These are phyloP conservation scores for Pichia heedii DNA, from an alignment of 805 yeast genomes.

Conservation along the genomic window DNA sequence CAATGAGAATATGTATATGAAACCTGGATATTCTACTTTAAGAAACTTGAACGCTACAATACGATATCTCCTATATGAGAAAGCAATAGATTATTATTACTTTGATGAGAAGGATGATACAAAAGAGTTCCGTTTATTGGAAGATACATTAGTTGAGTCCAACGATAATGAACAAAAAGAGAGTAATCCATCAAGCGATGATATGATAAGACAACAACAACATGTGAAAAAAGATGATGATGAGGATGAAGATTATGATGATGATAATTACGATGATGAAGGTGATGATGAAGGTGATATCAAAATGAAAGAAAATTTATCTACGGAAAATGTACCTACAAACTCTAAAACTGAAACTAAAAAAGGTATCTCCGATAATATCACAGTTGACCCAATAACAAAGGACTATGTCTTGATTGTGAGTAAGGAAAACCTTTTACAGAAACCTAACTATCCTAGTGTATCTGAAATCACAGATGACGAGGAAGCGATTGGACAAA, in stretches of 20 bases:
- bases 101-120: slow-evolving; percentile 8
- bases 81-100: slow-evolving; percentile 41
- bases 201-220: background rate
- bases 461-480: slow-evolving; percentile 18
- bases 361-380: background rate
- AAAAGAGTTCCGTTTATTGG: slow-evolving; percentile 16
- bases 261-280: slow-evolving; percentile 11
- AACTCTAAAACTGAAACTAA: background rate
- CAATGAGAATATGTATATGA: slow-evolving; percentile 30
- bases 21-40: slow-evolving; percentile 38
- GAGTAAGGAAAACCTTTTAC: slow-evolving; percentile 12
- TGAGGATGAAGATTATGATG: slow-evolving; percentile 23
- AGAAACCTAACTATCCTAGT: slow-evolving; percentile 25
- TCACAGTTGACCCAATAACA: background rate
- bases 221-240: slow-evolving; percentile 27
- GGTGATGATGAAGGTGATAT: slow-evolving; percentile 9
- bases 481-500: slow-evolving; percentile 26
- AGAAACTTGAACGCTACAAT: slow-evolving; percentile 45
- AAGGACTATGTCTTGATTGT: slow-evolving; percentile 7
- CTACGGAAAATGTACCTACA: background rate
- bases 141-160: slow-evolving; percentile 22
- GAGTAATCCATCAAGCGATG: background rate
- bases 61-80: slow-evolving; percentile 65
- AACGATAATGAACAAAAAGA: slow-evolving; percentile 9
- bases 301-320: slow-evolving; percentile 6